Conservation (phyloP, 441 rosid species). For the Monsonia emarginata region DNA sequence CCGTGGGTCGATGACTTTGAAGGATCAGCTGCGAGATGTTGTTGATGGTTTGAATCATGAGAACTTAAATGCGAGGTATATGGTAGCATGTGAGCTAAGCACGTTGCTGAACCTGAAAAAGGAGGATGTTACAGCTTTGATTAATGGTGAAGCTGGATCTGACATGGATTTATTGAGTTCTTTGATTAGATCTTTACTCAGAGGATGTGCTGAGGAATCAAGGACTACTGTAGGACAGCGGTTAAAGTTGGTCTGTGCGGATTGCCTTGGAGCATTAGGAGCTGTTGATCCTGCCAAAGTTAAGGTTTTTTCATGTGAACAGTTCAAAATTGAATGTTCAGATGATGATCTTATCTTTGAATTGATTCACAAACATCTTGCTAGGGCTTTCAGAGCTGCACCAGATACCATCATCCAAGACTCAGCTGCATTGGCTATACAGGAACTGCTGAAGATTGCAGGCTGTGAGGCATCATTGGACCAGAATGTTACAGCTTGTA, state of each 20-base stretch:
- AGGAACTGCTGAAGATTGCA: conserved; percentile 89
- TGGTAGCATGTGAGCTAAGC: conserved; percentile 92
- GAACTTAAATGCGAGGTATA: conserved; percentile 93
- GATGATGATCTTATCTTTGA: conserved; percentile 99
- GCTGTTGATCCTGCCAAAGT: conserved; percentile 99
- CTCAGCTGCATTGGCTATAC: conserved; percentile 98
- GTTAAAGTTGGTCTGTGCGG: conserved; percentile 86
- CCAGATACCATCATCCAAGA: conserved; percentile 91
- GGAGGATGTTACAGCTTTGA: conserved; percentile 68
- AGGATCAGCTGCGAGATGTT: conserved; percentile 78
- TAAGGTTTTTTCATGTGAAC: conserved; percentile 57
- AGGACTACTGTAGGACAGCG: conserved; percentile 85
- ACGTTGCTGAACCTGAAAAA: conserved; percentile 64
- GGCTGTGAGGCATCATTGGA: conserved; percentile 96
- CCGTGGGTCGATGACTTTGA: conserved; percentile 76
- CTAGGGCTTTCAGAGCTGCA: conserved; percentile 98
- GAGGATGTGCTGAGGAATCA: conserved; percentile 98
- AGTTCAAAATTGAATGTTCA: conserved; percentile 95
- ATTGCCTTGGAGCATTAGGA: conserved; percentile 95
- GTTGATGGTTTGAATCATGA: conserved; percentile 83
- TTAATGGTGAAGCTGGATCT: conserved; percentile 67
- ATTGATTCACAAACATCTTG: conserved; percentile 87
- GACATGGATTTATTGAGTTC: conserved; percentile 85
- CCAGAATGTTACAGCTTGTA: conserved; percentile 48
- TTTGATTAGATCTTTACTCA: conserved; percentile 72